These are phyloP conservation scores for Crithidia sp. DNA, from an alignment of 208 protist genomes.

Conservation along the genomic window DNA sequence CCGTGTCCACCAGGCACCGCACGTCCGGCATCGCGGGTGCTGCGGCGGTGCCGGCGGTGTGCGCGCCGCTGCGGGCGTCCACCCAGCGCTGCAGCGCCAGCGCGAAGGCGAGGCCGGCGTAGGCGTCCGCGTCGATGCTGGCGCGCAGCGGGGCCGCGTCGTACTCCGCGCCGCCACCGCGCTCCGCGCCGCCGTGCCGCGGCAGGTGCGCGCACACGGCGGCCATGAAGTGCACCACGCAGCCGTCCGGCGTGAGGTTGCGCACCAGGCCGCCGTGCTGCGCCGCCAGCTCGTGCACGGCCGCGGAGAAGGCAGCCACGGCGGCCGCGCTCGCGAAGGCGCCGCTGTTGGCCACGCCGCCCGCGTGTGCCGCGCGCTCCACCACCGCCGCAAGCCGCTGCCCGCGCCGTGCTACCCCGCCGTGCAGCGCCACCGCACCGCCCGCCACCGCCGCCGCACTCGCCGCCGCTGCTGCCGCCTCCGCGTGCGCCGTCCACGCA, in stretches of 20 bases:
- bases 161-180: too few species aligned
- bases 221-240: slow-evolving; percentile 12
- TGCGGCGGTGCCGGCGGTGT: background rate
- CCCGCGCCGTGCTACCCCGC: background rate
- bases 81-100: slow-evolving; percentile 24
- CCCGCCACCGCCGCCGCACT: too few species aligned
- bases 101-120: slow-evolving; percentile 18
- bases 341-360: slow-evolving; percentile 9
- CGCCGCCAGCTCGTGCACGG: background rate
- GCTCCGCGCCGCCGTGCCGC: background rate
- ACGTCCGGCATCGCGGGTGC: slow-evolving; percentile 15
- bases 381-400: too few species aligned
- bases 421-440: too few species aligned
- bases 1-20: slow-evolving; percentile 28
- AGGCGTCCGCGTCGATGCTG: slow-evolving; percentile 3
- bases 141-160: too few species aligned
- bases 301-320: background rate
- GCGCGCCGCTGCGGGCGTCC: background rate
- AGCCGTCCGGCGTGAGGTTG: background rate
- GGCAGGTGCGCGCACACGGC: background rate
- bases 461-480: too few species aligned
- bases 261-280: background rate
- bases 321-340: slow-evolving; percentile 5
- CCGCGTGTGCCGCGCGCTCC: too few species aligned
- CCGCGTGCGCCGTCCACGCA: too few species aligned